Percentiles rank a stretch among this genome's conserved stretches.
Evolutionary conservation across 495 filamentous ascomycete genomes (phyloP).

Genomic region (Pseudoneurospora amorphoporcata): DNA sequence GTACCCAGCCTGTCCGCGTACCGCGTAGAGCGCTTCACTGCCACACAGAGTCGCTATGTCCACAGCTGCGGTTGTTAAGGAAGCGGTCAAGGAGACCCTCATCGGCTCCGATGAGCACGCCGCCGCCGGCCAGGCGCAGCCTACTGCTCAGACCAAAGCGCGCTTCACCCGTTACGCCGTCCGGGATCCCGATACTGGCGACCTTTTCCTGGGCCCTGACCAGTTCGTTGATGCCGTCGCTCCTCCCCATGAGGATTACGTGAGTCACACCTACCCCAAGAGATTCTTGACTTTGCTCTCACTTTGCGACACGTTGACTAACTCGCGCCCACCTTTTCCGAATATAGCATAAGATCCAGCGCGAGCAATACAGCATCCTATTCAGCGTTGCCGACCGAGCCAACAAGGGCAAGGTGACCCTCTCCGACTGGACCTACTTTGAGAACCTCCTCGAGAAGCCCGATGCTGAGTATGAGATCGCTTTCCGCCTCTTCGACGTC

Average conservation of each 20-base stretch:
- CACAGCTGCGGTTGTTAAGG: slow-evolving; percentile 44
- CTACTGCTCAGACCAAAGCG: slow-evolving; percentile 58
- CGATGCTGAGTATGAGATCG: slow-evolving; percentile 97
- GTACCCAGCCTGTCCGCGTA: background rate
- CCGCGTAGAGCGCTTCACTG: slow-evolving; percentile 1
- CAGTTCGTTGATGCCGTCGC: slow-evolving; percentile 88
- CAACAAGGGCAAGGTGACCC: slow-evolving; percentile 55
- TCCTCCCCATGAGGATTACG: slow-evolving; percentile 80
- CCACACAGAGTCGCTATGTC: slow-evolving; percentile 22
- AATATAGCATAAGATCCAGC: slow-evolving; percentile 86
- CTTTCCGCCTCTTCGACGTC: slow-evolving; percentile 88
- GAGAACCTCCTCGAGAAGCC: slow-evolving; percentile 89
- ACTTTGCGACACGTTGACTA: slow-evolving; percentile 14
- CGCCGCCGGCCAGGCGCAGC: slow-evolving; percentile 25
- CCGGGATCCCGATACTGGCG: slow-evolving; percentile 64
- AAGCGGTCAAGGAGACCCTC: slow-evolving; percentile 66
- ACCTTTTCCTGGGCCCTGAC: slow-evolving; percentile 67
- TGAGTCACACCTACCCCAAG: slow-evolving; percentile 36
- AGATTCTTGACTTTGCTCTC: slow-evolving; percentile 2
- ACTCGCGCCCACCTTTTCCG: slow-evolving; percentile 1
- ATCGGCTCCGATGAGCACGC: slow-evolving; percentile 51
- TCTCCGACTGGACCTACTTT: slow-evolving; percentile 85
- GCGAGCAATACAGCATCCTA: slow-evolving; percentile 86
- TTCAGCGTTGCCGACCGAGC: slow-evolving; percentile 81
- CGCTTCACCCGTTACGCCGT: slow-evolving; percentile 69